phyloP scores from a whole-genome alignment of 2,329 filamentous ascomycete genomes.

The Aspergillus fructus region DNA sequence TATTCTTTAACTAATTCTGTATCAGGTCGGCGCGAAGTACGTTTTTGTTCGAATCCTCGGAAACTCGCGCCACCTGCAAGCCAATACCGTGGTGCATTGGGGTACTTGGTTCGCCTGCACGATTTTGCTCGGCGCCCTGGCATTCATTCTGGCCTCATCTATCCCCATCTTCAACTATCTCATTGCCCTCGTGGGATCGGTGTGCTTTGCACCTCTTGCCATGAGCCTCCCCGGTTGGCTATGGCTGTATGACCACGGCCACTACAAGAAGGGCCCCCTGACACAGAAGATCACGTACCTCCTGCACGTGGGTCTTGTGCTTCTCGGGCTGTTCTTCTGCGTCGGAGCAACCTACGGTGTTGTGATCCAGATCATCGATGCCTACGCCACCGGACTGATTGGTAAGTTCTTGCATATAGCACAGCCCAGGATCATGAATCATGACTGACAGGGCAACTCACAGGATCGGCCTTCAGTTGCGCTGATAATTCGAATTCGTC shows the following conservation, averaged over 20 bases:
- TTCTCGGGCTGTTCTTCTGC: constrained; percentile 49
- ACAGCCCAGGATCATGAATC: no score
- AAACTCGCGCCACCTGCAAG: constrained; percentile 51
- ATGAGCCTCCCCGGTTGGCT: constrained; percentile 50
- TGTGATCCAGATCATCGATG: constrained; percentile 17
- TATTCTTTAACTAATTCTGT: background rate
- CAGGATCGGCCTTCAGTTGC: constrained; percentile 15
- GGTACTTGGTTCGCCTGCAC: constrained; percentile 52
- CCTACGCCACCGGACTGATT: constrained; percentile 14
- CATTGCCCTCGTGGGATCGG: constrained; percentile 48
- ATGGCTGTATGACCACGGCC: constrained; percentile 51
- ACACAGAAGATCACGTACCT: constrained; percentile 39
- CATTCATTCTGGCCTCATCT: constrained; percentile 54
- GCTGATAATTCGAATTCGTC: constrained; percentile 15
- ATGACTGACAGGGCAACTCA: background rate
- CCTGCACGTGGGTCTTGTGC: constrained; percentile 44
- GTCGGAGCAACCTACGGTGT: constrained; percentile 44
- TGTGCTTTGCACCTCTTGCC: constrained; percentile 54
- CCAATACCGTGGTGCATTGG: constrained; percentile 55
- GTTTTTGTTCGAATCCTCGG: constrained; percentile 57
- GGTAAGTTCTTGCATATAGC: background rate
- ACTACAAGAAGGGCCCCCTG: constrained; percentile 39
- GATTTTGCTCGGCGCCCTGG: constrained; percentile 41
- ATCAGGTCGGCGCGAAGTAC: constrained; percentile 50
- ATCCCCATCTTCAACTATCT: constrained; percentile 58